Conservation (phyloP, 1,284 basidiomycete genomes). For the Pseudozyma sp. region DNA sequence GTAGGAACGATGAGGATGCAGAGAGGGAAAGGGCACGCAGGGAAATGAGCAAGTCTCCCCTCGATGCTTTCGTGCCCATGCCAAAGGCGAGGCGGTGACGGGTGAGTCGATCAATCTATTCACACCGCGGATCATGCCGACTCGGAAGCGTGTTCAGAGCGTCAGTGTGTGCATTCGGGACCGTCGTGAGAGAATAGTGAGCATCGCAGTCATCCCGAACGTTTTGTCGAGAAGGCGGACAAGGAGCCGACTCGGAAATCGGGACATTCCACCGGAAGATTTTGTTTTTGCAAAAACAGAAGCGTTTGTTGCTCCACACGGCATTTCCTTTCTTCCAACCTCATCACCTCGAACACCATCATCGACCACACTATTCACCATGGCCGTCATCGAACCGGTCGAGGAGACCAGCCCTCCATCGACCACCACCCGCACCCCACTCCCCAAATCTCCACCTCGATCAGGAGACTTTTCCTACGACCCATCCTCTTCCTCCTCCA, state of each 20-base stretch:
- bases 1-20: conserved; percentile 11
- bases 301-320: conserved; percentile 2
- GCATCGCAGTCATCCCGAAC: too few relatives aligned
- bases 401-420: conserved; percentile 3
- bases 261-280: not conserved
- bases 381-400: conserved; percentile 28
- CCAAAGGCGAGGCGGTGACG: conserved; percentile 23
- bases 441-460: conserved; percentile 26
- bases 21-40: conserved; percentile 29
- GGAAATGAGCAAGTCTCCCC: conserved; percentile 46
- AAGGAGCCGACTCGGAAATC: not conserved
- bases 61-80: conserved; percentile 51
- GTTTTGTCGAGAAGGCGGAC: not conserved
- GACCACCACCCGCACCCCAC: not conserved
- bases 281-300: not conserved
- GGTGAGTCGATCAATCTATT: not conserved
- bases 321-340: too few relatives aligned
- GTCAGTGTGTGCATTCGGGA: not conserved
- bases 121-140: too few relatives aligned
- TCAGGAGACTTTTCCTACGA: conserved; percentile 29
- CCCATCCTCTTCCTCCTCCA: not conserved
- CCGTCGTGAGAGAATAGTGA: too few relatives aligned
- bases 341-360: not conserved
- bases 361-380: not conserved
- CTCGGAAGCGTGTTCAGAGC: not conserved